Conservation (phyloP, 2,329 filamentous ascomycete species). For the Periconia sp. region DNA sequence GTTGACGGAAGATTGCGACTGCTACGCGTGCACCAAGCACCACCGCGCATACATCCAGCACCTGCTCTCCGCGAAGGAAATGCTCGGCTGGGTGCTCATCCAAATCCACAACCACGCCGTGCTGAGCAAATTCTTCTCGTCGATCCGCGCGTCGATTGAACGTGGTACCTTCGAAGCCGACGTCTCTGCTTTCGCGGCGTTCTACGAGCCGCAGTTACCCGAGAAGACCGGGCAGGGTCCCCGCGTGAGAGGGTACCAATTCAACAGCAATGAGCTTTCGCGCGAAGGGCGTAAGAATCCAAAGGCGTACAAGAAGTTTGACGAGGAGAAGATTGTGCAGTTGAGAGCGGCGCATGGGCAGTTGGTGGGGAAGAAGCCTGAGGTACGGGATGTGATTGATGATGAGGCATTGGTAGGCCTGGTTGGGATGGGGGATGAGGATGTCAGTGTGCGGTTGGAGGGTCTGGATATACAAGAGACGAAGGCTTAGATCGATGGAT, state of each 20-base stretch:
- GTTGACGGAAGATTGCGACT: slow-evolving; percentile 65
- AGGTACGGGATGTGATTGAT: slow-evolving; percentile 32
- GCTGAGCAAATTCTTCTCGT: slow-evolving; percentile 71
- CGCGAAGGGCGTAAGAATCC: slow-evolving; percentile 35
- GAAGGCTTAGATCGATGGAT: neutral
- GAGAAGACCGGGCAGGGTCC: slow-evolving; percentile 76
- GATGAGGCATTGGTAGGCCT: slow-evolving; percentile 37
- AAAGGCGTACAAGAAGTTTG: slow-evolving; percentile 31
- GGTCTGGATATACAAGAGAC: slow-evolving; percentile 25
- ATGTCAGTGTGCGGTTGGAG: slow-evolving; percentile 15
- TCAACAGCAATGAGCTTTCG: slow-evolving; percentile 31
- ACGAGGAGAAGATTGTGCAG: slow-evolving; percentile 24
- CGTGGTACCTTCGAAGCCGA: slow-evolving; percentile 58
- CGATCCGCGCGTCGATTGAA: slow-evolving; percentile 66
- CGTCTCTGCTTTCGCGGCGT: slow-evolving; percentile 60
- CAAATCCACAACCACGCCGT: slow-evolving; percentile 88
- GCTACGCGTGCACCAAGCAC: slow-evolving; percentile 82
- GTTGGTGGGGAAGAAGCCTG: slow-evolving; percentile 27
- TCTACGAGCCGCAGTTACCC: slow-evolving; percentile 73
- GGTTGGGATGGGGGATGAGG: slow-evolving; percentile 19
- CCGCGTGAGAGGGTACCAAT: slow-evolving; percentile 39
- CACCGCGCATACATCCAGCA: slow-evolving; percentile 88
- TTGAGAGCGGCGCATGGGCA: slow-evolving; percentile 34
- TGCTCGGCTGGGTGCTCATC: slow-evolving; percentile 92
- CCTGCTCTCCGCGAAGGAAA: slow-evolving; percentile 85